These are phyloP conservation scores for Boletus rex-veris DNA, from an alignment of 768 basidiomycete genomes.

Conservation along the genomic window DNA sequence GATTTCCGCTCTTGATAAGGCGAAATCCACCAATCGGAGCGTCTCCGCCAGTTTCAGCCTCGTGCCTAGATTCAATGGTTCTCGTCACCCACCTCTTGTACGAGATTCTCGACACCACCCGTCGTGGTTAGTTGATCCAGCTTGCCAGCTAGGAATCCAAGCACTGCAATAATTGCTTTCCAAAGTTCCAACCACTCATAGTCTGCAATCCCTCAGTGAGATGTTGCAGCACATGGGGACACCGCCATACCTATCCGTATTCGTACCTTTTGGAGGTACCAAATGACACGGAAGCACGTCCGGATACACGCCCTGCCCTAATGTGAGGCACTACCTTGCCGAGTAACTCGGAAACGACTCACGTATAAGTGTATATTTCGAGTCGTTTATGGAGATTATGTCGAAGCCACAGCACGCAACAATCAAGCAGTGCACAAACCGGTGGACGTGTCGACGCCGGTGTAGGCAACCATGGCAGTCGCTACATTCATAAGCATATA, in stretches of 20 bases:
- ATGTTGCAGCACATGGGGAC: neutral
- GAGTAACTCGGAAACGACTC: slow-evolving; percentile 17
- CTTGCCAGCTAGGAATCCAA: slow-evolving; percentile 56
- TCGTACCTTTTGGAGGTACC: slow-evolving; percentile 52
- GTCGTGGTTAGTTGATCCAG: slow-evolving; percentile 50
- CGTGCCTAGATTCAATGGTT: neutral
- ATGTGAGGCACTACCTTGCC: neutral
- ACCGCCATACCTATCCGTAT: slow-evolving; percentile 49
- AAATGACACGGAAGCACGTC: slow-evolving; percentile 52
- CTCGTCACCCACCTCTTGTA: slow-evolving; percentile 46
- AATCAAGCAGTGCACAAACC: slow-evolving; percentile 61
- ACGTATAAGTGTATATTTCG: slow-evolving; percentile 58
- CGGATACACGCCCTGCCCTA: slow-evolving; percentile 50
- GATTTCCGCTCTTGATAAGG: slow-evolving; percentile 47
- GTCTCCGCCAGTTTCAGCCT: slow-evolving; percentile 34
- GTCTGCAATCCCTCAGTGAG: slow-evolving; percentile 34
- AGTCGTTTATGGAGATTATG: slow-evolving; percentile 66
- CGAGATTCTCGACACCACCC: slow-evolving; percentile 49
- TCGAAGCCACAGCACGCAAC: slow-evolving; percentile 64
- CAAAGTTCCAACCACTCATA: slow-evolving; percentile 69
- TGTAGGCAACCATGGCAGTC: slow-evolving; percentile 48
- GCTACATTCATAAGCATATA: slow-evolving; percentile 32
- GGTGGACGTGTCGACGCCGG: slow-evolving; percentile 40
- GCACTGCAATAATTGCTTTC: slow-evolving; percentile 51
- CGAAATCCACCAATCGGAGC: slow-evolving; percentile 50